Evolutionary conservation across 2,329 filamentous ascomycete genomes (phyloP).

Genomic region (Sporothrix humicola): DNA sequence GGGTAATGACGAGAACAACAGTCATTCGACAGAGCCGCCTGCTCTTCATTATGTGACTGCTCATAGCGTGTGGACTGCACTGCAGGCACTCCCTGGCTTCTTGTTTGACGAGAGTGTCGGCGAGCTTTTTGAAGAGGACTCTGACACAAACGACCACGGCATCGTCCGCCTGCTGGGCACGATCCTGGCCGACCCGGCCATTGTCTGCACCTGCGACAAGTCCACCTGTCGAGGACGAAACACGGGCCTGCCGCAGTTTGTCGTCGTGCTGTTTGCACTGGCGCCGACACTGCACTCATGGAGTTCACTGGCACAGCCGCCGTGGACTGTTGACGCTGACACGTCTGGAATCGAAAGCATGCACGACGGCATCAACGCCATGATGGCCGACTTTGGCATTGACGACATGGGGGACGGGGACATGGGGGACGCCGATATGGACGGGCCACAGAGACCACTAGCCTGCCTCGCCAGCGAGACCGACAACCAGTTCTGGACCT

Average conservation of each 20-base stretch:
- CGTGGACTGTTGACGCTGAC: not conserved
- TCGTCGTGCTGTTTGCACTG: not conserved
- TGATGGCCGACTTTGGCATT: not conserved
- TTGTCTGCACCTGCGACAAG: constrained; percentile 21
- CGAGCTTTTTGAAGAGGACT: not conserved
- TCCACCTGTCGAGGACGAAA: constrained; percentile 21
- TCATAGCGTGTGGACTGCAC: constrained; percentile 8
- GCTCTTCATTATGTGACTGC: not conserved
- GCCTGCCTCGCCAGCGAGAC: not conserved
- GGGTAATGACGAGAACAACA: not conserved
- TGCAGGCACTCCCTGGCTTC: not conserved
- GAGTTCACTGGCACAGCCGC: not conserved
- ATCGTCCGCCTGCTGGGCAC: not conserved
- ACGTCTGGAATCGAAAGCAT: not conserved
- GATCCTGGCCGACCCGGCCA: constrained; percentile 7
- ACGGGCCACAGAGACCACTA: not conserved
- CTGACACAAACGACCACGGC: not conserved
- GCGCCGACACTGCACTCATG: not conserved
- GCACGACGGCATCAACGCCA: no score
- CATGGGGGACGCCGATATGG: not conserved
- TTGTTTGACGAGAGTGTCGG: not conserved
- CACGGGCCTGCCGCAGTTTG: constrained; percentile 15
- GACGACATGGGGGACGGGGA: not conserved
- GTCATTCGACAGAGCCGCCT: not conserved
- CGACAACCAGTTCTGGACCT: not conserved